Percentiles rank a stretch among this genome's conserved stretches.
These are phyloP conservation scores for Sordariomycetes sp. DNA, from an alignment of 2,329 filamentous ascomycete species.

Conservation along the genomic window DNA sequence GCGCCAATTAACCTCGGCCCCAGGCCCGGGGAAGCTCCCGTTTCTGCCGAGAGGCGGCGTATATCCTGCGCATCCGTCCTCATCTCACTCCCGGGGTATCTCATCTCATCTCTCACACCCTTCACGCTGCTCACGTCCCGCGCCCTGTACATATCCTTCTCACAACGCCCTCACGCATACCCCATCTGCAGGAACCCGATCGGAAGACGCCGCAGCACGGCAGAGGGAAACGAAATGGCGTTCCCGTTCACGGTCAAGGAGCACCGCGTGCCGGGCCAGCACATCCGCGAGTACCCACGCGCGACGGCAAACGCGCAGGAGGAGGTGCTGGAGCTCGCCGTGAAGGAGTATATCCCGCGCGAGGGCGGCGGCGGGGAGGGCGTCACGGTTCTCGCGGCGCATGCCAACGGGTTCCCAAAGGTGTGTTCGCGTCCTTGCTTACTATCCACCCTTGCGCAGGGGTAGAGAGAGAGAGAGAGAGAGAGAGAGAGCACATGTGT, in stretches of 20 bases:
- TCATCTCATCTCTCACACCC: not conserved
- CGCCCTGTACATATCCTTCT: not conserved
- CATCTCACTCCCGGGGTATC: too few relatives aligned
- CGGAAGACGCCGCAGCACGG: not conserved
- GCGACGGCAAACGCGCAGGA: constrained; percentile 63
- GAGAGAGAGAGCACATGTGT: not conserved
- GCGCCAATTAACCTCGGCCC: not conserved
- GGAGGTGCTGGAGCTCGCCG: constrained; percentile 55
- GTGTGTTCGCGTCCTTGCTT: constrained; percentile 25
- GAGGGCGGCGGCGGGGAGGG: constrained; percentile 16
- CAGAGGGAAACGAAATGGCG: not conserved
- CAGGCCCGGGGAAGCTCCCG: not conserved
- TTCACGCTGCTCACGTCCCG: not conserved
- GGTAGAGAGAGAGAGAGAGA: not conserved
- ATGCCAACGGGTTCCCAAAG: constrained; percentile 91
- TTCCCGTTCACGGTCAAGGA: constrained; percentile 6
- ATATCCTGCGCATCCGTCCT: not conserved
- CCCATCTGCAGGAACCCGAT: not conserved
- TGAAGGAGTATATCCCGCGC: constrained; percentile 79
- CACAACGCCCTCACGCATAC: not conserved
- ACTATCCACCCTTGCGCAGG: too few relatives aligned
- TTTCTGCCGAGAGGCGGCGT: not conserved
- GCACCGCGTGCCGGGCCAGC: constrained; percentile 58
- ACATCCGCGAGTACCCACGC: constrained; percentile 70
- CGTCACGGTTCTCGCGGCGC: constrained; percentile 72